These are phyloP conservation scores for Saccharomycodes ludwigii DNA, from an alignment of 805 yeast species.

Conservation along the genomic window DNA sequence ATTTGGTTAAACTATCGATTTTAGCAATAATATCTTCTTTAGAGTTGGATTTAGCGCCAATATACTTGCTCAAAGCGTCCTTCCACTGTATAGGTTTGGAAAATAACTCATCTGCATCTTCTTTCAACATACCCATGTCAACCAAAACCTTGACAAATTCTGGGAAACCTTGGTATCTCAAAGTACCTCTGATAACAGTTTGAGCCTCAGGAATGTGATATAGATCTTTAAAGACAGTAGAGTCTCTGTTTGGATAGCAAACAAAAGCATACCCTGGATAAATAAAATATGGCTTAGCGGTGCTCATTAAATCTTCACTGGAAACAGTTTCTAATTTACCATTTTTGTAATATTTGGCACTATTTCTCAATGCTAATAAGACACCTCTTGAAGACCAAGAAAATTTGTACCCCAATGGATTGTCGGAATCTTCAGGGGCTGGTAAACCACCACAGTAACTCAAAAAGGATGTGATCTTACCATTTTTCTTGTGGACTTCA, in stretches of 20 bases:
- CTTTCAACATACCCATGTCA: slow-evolving; percentile 85
- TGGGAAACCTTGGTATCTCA: slow-evolving; percentile 98
- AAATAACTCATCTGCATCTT: slow-evolving; percentile 52
- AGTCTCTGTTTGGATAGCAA: slow-evolving; percentile 96
- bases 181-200: slow-evolving; percentile 91
- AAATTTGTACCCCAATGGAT: slow-evolving; percentile 97
- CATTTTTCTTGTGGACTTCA: slow-evolving; percentile 85
- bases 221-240: slow-evolving; percentile 83
- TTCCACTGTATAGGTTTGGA: slow-evolving; percentile 65
- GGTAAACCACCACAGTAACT: slow-evolving; percentile 99
- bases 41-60: slow-evolving; percentile 59
- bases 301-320: slow-evolving; percentile 87
- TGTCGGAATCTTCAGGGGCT: slow-evolving; percentile 94
- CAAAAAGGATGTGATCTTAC: slow-evolving; percentile 86
- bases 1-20: slow-evolving; percentile 65
- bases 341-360: slow-evolving; percentile 79
- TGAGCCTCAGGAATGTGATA: slow-evolving; percentile 96
- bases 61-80: slow-evolving; percentile 63
- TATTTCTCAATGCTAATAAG: slow-evolving; percentile 84
- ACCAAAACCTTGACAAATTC: slow-evolving; percentile 92
- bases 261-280: slow-evolving; percentile 94
- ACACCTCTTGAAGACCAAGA: slow-evolving; percentile 99
- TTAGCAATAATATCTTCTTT: slow-evolving; percentile 66
- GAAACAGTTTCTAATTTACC: slow-evolving; percentile 70
- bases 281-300: slow-evolving; percentile 90